phyloP scores from a whole-genome alignment of 805 yeast species.

The Kodamaea sagamina region DNA sequence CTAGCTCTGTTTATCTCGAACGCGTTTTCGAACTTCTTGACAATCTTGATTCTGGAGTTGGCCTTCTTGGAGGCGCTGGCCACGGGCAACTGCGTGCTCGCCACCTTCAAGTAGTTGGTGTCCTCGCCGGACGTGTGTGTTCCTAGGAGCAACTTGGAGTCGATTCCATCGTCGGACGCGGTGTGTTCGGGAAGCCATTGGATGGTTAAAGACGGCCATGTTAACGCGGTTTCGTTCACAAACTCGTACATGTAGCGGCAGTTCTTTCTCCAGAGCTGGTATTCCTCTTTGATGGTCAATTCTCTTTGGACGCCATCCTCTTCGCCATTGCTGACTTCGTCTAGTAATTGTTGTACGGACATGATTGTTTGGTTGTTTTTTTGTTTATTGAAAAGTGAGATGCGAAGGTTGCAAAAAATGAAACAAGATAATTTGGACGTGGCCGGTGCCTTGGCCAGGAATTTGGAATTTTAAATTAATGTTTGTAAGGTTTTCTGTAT shows the following conservation, averaged over 20 bases:
- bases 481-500: no score
- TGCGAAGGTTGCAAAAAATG: not conserved
- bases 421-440: not conserved
- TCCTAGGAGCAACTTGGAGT: constrained; percentile 60
- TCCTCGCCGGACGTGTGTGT: constrained; percentile 77
- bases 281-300: constrained; percentile 60
- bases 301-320: constrained; percentile 31
- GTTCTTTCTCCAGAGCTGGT: constrained; percentile 77
- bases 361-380: constrained; percentile 1
- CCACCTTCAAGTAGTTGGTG: constrained; percentile 64
- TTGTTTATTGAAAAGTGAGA: not conserved
- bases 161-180: constrained; percentile 29
- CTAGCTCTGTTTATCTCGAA: constrained; percentile 76
- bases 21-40: constrained; percentile 59
- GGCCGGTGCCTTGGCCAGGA: no score
- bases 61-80: constrained; percentile 26
- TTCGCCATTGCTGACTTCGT: constrained; percentile 5
- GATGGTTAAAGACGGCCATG: constrained; percentile 80
- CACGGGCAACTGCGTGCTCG: constrained; percentile 57
- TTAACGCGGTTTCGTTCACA: constrained; percentile 74
- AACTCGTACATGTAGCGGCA: constrained; percentile 82
- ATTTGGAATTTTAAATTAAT: no score
- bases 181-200: constrained; percentile 66
- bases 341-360: constrained; percentile 10
- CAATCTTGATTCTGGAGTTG: constrained; percentile 59